A percentile compares a stretch with the other conserved stretches of the same genome.
Conservation (phyloP, 1,284 basidiomycete genomes). For the Boletus mariae region DNA sequence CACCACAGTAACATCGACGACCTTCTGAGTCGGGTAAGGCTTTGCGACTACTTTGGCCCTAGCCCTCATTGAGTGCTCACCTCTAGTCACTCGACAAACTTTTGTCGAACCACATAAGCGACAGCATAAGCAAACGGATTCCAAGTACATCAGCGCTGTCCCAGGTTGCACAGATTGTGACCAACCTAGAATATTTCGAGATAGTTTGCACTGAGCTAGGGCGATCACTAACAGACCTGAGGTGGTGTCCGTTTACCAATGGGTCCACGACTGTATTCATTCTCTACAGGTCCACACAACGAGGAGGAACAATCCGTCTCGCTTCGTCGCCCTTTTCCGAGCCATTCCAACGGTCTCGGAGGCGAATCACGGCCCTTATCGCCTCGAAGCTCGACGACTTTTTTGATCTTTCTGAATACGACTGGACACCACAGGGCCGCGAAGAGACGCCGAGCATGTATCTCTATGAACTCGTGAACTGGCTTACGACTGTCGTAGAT, state of each 20-base stretch:
- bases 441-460: constrained; percentile 86
- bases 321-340: constrained; percentile 66
- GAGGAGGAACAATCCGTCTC: constrained; percentile 77
- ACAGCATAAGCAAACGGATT: constrained; percentile 72
- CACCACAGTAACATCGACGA: constrained; percentile 92
- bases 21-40: constrained; percentile 80
- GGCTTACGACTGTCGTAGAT: constrained; percentile 95
- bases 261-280: neutral
- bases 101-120: constrained; percentile 78
- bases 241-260: constrained; percentile 42
- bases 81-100: constrained; percentile 83
- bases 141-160: constrained; percentile 78
- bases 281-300: constrained; percentile 64
- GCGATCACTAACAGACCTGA: constrained; percentile 77
- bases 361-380: constrained; percentile 81
- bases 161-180: constrained; percentile 92
- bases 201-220: constrained; percentile 85
- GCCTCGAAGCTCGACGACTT: constrained; percentile 95
- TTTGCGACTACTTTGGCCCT: neutral
- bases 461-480: constrained; percentile 92
- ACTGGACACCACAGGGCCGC: constrained; percentile 75
- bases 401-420: constrained; percentile 91
- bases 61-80: neutral
- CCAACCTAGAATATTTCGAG: constrained; percentile 92
- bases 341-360: constrained; percentile 69